A percentile compares a stretch with the other conserved stretches of the same genome.
phyloP scores from a whole-genome alignment of 1,284 basidiomycete species.

The Singerocomus inundabilis region DNA sequence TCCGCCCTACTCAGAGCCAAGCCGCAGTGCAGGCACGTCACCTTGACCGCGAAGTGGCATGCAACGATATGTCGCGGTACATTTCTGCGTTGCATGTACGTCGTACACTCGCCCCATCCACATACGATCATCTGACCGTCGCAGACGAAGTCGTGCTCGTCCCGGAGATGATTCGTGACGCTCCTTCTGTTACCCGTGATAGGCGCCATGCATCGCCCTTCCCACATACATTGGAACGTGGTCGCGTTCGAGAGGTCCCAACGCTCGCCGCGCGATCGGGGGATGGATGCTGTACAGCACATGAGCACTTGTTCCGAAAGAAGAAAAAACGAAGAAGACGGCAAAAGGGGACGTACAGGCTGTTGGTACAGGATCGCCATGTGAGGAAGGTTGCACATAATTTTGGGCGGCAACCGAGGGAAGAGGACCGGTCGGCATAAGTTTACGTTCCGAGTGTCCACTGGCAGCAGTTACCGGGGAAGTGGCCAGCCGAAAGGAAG shows the following conservation, averaged over 20 bases:
- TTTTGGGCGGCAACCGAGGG: not conserved
- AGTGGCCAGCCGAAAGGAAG: not conserved
- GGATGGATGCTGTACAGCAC: conserved; percentile 11
- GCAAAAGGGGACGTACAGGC: conserved; percentile 14
- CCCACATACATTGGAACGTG: conserved; percentile 26
- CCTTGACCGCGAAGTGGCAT: conserved; percentile 27
- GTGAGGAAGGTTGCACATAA: not conserved
- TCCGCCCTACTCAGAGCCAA: conserved; percentile 26
- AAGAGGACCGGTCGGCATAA: not conserved
- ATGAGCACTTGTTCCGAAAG: conserved; percentile 4
- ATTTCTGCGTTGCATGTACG: conserved; percentile 27
- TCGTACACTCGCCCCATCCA: conserved; percentile 19
- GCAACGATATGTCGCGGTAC: conserved; percentile 29
- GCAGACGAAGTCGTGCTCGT: conserved; percentile 23
- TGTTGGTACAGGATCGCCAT: conserved; percentile 2
- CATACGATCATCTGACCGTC: conserved; percentile 18
- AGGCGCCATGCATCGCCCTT: conserved; percentile 13
- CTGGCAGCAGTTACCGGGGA: not conserved
- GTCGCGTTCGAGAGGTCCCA: conserved; percentile 3
- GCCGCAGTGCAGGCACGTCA: conserved; percentile 16
- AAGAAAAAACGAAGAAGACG: not conserved
- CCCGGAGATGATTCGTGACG: conserved; percentile 23
- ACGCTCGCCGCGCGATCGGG: conserved; percentile 9
- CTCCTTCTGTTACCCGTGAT: conserved; percentile 22
- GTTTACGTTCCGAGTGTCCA: not conserved